Conservation (phyloP, 1,284 basidiomycete genomes). For the Fomes fomentarius region DNA sequence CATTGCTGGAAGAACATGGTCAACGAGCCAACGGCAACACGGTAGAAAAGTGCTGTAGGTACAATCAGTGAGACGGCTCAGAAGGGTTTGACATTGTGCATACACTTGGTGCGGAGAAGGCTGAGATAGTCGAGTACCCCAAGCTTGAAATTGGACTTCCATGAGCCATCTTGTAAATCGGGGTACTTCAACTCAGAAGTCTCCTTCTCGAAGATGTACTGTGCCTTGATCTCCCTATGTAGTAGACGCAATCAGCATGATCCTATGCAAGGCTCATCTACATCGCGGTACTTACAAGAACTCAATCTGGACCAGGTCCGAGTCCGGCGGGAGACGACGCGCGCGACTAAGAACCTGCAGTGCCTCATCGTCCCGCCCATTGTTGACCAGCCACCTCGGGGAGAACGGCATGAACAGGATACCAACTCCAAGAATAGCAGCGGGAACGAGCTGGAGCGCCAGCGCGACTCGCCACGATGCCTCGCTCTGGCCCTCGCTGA, state of each 20-base stretch:
- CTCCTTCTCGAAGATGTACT: conserved; percentile 76
- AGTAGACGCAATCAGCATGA: background rate
- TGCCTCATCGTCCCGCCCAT: conserved; percentile 76
- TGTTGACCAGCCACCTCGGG: conserved; percentile 75
- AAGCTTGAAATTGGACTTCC: conserved; percentile 60
- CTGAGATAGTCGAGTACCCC: conserved; percentile 61
- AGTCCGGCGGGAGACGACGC: conserved; percentile 57
- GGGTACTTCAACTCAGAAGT: conserved; percentile 58
- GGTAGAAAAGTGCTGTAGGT: conserved; percentile 53
- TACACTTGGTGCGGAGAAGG: conserved; percentile 54
- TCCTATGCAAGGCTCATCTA: too few relatives aligned
- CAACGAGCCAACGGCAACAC: conserved; percentile 63
- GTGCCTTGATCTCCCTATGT: conserved; percentile 74
- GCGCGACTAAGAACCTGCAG: conserved; percentile 65
- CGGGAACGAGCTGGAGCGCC: conserved; percentile 77
- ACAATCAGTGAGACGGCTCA: conserved; percentile 5
- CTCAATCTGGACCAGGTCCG: conserved; percentile 76
- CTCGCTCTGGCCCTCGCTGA: conserved; percentile 53
- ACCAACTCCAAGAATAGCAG: conserved; percentile 65
- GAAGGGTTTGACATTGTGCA: conserved; percentile 20
- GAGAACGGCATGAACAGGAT: conserved; percentile 74
- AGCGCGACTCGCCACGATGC: conserved; percentile 82
- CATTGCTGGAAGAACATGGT: conserved; percentile 80
- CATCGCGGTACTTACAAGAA: conserved; percentile 68
- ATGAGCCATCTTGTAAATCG: conserved; percentile 64